Evolutionary conservation across 169 alveolate genomes (phyloP), one percentile per base, ranked within the genome.

Genomic region (Hepatocystis sp.): DNA sequence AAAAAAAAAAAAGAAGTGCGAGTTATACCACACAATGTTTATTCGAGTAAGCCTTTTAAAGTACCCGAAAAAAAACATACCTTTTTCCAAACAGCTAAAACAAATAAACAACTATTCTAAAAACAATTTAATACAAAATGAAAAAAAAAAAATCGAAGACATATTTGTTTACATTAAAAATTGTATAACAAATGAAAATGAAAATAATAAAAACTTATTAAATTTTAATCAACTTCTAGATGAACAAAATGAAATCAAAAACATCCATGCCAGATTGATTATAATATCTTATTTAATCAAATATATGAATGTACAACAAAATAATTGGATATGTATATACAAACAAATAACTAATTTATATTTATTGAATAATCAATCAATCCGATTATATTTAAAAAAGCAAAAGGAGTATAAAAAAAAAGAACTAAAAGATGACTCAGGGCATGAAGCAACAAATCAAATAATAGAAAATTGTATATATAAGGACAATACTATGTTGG

Each of bases 321-420:
- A 58, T 21, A 76, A 76, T 44, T 76, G 88, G 88, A 36, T 76
- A 58, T 23, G 39, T 34, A 76, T 76, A 42, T 76, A 58, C 46
- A 39, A 56, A 47, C 10, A 58, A 56, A 58, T 76, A 4, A 46
- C 66, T 27, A 30, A n/a, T 21, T 30, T 76, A 32, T 36, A 36
- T 25, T 36, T 42, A 19, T 2, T 76, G 17, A 64, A 42, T 32
- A 66, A 36, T 15, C 25, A 58, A 30, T 19, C 8, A 49, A 66
- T 49, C 25, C 28, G 36, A 64, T 23, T 19, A 66, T 13, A 39
- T 10, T 2, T 4, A 11, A 13, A 2, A 15, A n/a, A n/a, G n/a
- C n/a, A n/a, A n/a, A n/a, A n/a, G n/a, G n/a, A n/a, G n/a, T n/a
- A n/a, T n/a, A n/a, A 15, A 34, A 68, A n/a, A 52, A 15, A 10